phyloP scores from a whole-genome alignment of 257 asterid species.

The Fraxinus pennsylvanica region DNA sequence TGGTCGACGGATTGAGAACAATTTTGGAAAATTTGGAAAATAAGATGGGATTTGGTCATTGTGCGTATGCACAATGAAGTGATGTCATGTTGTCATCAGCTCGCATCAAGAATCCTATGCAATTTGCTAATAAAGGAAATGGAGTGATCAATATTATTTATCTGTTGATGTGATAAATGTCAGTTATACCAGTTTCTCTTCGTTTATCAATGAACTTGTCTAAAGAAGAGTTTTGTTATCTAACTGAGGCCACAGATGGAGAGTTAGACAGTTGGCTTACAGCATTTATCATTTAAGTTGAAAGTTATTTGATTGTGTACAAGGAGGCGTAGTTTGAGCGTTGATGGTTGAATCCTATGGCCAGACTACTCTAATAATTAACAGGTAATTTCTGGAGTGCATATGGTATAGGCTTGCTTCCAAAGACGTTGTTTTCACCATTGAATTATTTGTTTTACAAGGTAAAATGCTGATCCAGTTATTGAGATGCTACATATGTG shows the following conservation, averaged over 20 bases:
- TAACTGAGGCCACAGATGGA: neutral
- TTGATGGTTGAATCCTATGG: neutral
- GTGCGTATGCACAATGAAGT: neutral
- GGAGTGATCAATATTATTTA: neutral
- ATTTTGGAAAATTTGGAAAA: neutral
- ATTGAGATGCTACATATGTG: neutral
- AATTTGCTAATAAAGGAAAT: neutral
- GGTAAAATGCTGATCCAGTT: neutral
- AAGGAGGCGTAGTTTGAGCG: neutral
- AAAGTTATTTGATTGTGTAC: neutral
- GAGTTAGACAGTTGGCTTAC: neutral
- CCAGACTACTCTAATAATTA: neutral
- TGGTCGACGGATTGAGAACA: neutral
- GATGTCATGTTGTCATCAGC: neutral
- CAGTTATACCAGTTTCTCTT: neutral
- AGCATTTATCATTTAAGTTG: neutral
- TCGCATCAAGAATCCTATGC: neutral
- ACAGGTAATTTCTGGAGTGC: neutral
- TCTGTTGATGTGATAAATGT: neutral
- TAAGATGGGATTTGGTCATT: neutral
- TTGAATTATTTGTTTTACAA: neutral
- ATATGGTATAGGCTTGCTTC: neutral
- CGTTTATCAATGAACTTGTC: neutral
- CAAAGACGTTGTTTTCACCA: neutral
- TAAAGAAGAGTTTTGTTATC: neutral